Base-by-base conservation (phyloP, 768 basidiomycete species). In the Pleurotus salmoneostramineus region DNA sequence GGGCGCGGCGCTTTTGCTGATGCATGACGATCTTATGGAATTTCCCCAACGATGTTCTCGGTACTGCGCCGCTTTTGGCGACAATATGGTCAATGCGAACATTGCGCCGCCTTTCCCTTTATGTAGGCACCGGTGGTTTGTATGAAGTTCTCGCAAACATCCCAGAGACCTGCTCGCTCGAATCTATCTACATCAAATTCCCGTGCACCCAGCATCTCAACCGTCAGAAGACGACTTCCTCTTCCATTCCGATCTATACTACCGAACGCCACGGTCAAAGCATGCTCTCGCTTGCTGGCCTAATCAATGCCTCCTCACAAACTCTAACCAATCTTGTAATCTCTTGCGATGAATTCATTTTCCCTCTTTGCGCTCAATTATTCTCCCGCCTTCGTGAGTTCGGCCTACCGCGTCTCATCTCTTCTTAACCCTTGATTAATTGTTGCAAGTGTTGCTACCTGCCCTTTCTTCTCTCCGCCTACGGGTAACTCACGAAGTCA, bases 261-360 rank as follows among this genome's bases (percentile, higher is more conserved):
- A n/a, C n/a, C n/a, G n/a, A n/a, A n/a, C n/a, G n/a, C 7, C 63
- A 69, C 56, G 69, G 68, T 1, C 77, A 77, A 2, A 77, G 78
- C 5, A 71, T 77, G 7, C 11, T 8, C n/a, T 8, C 44, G 11
- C n/a, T 45, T 12, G 44, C n/a, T 15, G 17, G 17, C 11, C n/a
- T 45, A 5, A 15, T 45, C 44, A 45, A 45, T 15, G 44, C 44
- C 7, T 45, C 44, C 7, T 5, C 6, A 45, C 5, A 45, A 6
- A 45, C 44, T 45, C 44, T 45, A 15, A 45, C n/a, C 17, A 12
- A 8, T 15, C 17, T 45, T 8, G 5, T 12, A n/a, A 15, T 45
- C 44, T 15, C 11, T 5, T 45, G 44, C 44, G 11, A 45, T 6
- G n/a, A 45, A 15, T 15, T 5, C n/a, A 7, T 40, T 14, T n/a